Base-by-base conservation (phyloP, 192 early-diverging fungal genomes). In the Linnemannia exigua region DNA sequence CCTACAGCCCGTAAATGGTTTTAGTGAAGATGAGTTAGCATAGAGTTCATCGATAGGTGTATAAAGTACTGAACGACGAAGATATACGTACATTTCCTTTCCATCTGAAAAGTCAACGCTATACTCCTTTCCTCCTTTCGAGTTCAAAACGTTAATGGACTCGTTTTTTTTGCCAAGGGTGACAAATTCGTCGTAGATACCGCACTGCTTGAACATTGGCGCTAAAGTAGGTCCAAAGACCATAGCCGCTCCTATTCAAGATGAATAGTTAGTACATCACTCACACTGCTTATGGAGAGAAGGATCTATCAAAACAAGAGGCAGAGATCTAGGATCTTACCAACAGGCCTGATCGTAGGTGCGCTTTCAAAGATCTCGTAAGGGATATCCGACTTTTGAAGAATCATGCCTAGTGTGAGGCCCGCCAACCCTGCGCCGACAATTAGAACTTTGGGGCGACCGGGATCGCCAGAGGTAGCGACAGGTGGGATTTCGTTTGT, bases 231-330 rank as follows among this genome's bases (percentile, higher is more conserved):
- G 72, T 41, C 72, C 72, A 74, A 74, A 74, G 72, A 74, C 72
- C 72, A 74, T 74, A 58, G 72, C 72, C 72, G 72, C 72, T 37
- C 72, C 72, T 74, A 74, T 74, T 74, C 17, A 74, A 61, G 51
- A 35, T 19, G 36, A 38, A 74, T 37, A 74, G 48, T 61, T 74
- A 37, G 35, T 58, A 58, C 51, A 61, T 74, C 36, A 74, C 19
- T 37, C 51, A 28, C 25, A 33, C 31, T 74, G 50, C 11, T 61
- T 16, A 52, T 74, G 28, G 16, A 6, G 51, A 41, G 17, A 74
- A 74, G 9, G 33, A 74, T 74, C 50, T 44, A 74, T 58, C 11
- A 52, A 1, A 58, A 58, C 46, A 74, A 74, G 8, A 58, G 47
- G 70, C 46, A 51, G 36, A 74, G 51, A 58, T 20, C 1, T 3